Percentiles rank a stretch among this genome's conserved stretches.
phyloP scores from a whole-genome alignment of 306 rosid species.

The Boehmeria nivea region DNA sequence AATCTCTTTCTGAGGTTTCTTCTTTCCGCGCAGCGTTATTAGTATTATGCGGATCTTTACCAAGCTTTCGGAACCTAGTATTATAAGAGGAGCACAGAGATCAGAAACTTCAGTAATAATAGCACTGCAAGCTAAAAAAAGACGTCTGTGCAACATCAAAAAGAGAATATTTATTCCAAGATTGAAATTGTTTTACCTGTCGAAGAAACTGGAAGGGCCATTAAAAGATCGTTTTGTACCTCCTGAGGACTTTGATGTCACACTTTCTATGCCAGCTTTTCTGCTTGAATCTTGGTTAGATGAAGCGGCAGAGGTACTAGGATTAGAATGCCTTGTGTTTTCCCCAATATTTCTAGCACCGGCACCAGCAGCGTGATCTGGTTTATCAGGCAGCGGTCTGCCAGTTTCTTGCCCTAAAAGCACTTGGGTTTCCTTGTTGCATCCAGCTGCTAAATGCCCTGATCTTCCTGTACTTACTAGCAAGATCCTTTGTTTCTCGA shows the following conservation, averaged over 20 bases:
- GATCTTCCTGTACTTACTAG: slow-evolving; percentile 43
- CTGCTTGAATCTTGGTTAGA: slow-evolving; percentile 24
- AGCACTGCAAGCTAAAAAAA: too few relatives aligned
- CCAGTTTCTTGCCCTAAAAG: slow-evolving; percentile 24
- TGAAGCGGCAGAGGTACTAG: slow-evolving; percentile 31
- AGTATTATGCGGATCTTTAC: slow-evolving; percentile 41
- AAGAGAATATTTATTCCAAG: too few relatives aligned
- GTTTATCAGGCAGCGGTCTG: slow-evolving; percentile 25
- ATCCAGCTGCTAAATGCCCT: slow-evolving; percentile 34
- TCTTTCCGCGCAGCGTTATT: slow-evolving; percentile 44
- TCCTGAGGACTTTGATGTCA: slow-evolving; percentile 33
- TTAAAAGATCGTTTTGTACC: slow-evolving; percentile 37
- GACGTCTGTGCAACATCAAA: slow-evolving; percentile 13
- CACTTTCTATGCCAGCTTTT: slow-evolving; percentile 22
- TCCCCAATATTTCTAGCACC: slow-evolving; percentile 28
- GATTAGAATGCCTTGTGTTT: slow-evolving; percentile 26
- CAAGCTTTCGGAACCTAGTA: slow-evolving; percentile 57
- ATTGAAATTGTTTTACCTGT: slow-evolving; percentile 43
- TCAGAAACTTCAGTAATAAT: too few relatives aligned
- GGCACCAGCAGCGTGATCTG: too few relatives aligned
- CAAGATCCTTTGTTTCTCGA: slow-evolving; percentile 83
- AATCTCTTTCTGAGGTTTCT: slow-evolving; percentile 47
- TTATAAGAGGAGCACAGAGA: too few relatives aligned
- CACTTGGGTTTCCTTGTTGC: slow-evolving; percentile 27
- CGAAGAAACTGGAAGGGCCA: slow-evolving; percentile 58